These are phyloP conservation scores for Zygosaccharomyces sapae DNA, from an alignment of 1,139 yeast species.

Conservation along the genomic window DNA sequence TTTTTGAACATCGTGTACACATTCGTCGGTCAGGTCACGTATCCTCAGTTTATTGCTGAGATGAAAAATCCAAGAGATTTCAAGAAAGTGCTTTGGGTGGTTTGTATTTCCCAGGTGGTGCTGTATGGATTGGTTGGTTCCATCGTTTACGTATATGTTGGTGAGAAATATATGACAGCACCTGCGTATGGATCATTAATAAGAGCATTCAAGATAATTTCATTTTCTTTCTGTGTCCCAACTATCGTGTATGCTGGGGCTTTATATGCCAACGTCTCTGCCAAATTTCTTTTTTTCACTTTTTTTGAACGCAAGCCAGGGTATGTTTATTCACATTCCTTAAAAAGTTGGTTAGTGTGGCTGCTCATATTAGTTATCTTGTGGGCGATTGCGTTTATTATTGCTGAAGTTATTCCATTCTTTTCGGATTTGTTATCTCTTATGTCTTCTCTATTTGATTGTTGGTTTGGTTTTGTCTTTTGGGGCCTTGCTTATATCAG, in stretches of 20 bases:
- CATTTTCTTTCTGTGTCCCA: slow-evolving; percentile 60
- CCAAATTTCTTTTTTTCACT: slow-evolving; percentile 47
- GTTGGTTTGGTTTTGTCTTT: slow-evolving; percentile 62
- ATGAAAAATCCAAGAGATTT: slow-evolving; percentile 57
- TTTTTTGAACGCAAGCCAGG: slow-evolving; percentile 43
- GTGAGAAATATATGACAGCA: slow-evolving; percentile 50
- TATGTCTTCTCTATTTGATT: slow-evolving; percentile 61
- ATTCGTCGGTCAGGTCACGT: slow-evolving; percentile 60
- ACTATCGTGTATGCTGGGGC: slow-evolving; percentile 56
- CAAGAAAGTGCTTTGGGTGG: slow-evolving; percentile 52
- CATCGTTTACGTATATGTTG: slow-evolving; percentile 55
- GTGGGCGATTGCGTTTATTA: slow-evolving; percentile 54
- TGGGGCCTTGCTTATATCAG: slow-evolving; percentile 62
- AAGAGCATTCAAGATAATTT: slow-evolving; percentile 47
- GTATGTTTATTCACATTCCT: slow-evolving; percentile 49
- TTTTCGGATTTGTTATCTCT: slow-evolving; percentile 54
- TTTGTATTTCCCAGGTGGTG: slow-evolving; percentile 48
- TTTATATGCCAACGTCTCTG: slow-evolving; percentile 51
- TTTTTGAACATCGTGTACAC: slow-evolving; percentile 57
- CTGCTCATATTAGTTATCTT: slow-evolving; percentile 40
- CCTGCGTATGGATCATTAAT: slow-evolving; percentile 57
- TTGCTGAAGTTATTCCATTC: slow-evolving; percentile 62
- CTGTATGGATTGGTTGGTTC: slow-evolving; percentile 53
- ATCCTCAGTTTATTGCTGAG: slow-evolving; percentile 58
- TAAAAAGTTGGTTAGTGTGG: slow-evolving; percentile 54